Evolutionary conservation across 1,284 basidiomycete species (phyloP).

Genomic region (Pterula multifida): DNA sequence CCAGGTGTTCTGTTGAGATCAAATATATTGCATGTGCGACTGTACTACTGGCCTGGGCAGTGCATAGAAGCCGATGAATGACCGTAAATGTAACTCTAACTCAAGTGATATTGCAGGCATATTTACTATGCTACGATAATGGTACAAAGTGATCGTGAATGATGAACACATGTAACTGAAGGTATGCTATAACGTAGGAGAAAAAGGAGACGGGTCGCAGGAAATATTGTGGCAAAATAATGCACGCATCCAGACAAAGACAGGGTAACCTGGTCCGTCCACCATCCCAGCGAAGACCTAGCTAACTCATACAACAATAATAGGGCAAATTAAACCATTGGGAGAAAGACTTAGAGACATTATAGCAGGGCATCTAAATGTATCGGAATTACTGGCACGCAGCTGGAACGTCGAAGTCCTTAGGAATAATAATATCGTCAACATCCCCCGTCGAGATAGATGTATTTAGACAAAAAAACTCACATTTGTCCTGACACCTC

Average conservation of each 20-base stretch:
- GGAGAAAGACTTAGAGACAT: too few relatives aligned
- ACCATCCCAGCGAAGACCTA: not conserved
- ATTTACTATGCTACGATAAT: not conserved
- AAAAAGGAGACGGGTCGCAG: too few relatives aligned
- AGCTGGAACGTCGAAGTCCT: not conserved
- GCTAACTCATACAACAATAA: not conserved
- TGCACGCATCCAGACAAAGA: not conserved
- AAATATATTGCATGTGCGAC: too few relatives aligned
- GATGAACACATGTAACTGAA: not conserved
- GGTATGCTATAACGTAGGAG: too few relatives aligned
- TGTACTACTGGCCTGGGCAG: too few relatives aligned
- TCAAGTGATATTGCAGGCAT: not conserved
- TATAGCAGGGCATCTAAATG: not conserved
- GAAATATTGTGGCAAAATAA: too few relatives aligned
- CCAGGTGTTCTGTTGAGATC: too few relatives aligned
- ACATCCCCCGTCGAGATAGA: not conserved
- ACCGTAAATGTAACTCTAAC: too few relatives aligned
- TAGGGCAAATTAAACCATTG: too few relatives aligned
- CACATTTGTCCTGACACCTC: slow-evolving; percentile 59
- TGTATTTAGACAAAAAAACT: too few relatives aligned
- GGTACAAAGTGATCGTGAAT: not conserved
- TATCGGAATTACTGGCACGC: not conserved
- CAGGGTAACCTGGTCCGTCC: not conserved
- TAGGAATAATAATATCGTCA: not conserved
- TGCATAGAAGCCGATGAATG: too few relatives aligned